Evolutionary conservation across 148 eudicot genomes (phyloP), one percentile per base, ranked within the genome.

Genomic region (Amaranthus cruentus): DNA sequence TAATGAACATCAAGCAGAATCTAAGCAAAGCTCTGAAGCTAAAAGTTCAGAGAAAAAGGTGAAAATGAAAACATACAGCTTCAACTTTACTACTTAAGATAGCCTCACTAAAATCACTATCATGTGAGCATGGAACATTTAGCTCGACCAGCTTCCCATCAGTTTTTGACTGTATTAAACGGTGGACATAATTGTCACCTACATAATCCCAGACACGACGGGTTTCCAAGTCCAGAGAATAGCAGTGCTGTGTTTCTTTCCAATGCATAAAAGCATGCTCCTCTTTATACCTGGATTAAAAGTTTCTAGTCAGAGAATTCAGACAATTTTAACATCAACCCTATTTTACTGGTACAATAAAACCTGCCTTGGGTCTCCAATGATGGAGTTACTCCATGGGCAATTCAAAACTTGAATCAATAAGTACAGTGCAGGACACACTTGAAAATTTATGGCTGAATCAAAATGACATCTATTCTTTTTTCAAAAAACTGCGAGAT

Each of bases 201-300:
- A 70, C 92, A 82, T 91, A 91, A 77, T 95, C 98, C 98, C 98
- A 95, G 28, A 91, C 98, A 47, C 97, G 91, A 50, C 82, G 91
- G 65, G 98, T 90, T 83, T 95, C 98, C 82, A 95, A 79, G 75
- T 91, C 98, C 69, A 91, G 83, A 51, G 98, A 91, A 81, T 95
- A 95, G 81, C 96, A 91, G 70, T 95, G 98, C 47, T 95, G 85
- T 65, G 98, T 95, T 76, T 95, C 98, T 82, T 91, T 90, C 98
- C 98, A 95, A 70, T 95, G 97, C 78, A 68, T 79, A 64, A 86
- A 83, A 49, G 97, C 90, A 84, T 95, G 97, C 50, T 93, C 97
- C 78, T 88, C 97, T 77, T 86, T 88, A 71, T 91, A 95, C 81
- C 98, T 94, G 80, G 61, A 82, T 74, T 76, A 82, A 72, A 82